Conservation (phyloP, 1,284 basidiomycete genomes). For the Ustilago loliicola region DNA sequence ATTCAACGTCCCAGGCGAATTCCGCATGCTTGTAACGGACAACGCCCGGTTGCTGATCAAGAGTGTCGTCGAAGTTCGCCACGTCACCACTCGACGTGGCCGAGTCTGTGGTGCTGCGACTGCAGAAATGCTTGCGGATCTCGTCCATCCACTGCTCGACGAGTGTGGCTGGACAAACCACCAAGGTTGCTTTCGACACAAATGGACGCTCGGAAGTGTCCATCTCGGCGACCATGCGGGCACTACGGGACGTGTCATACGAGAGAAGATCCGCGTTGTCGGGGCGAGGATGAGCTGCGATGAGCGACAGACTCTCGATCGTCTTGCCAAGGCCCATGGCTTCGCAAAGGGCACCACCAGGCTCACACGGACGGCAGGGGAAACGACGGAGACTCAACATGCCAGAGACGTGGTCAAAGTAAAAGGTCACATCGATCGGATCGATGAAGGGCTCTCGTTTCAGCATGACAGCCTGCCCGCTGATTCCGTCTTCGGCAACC, state of each 20-base stretch:
- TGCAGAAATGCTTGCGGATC: slow-evolving; percentile 53
- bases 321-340: slow-evolving; percentile 59
- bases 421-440: slow-evolving; percentile 31
- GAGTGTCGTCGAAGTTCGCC: not conserved
- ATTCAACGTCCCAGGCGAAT: slow-evolving; percentile 35
- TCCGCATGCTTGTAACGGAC: slow-evolving; percentile 38
- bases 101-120: slow-evolving; percentile 11
- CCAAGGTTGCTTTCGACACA: slow-evolving; percentile 46
- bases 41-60: slow-evolving; percentile 32
- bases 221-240: slow-evolving; percentile 38
- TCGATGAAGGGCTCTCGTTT: slow-evolving; percentile 49
- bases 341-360: slow-evolving; percentile 60
- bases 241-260: slow-evolving; percentile 48
- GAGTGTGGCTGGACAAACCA: slow-evolving; percentile 54
- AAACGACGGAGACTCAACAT: slow-evolving; percentile 45
- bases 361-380: slow-evolving; percentile 39
- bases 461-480: not conserved
- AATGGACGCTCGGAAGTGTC: slow-evolving; percentile 30
- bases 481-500: not conserved
- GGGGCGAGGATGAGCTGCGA: slow-evolving; percentile 48
- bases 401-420: slow-evolving; percentile 53
- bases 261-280: slow-evolving; percentile 25
- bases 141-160: slow-evolving; percentile 59
- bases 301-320: slow-evolving; percentile 48
- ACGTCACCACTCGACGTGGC: not conserved